A percentile compares a stretch with the other conserved stretches of the same genome.
These are phyloP conservation scores for Carex pumila DNA, from an alignment of 176 grass and related monocot species.

Conservation along the genomic window DNA sequence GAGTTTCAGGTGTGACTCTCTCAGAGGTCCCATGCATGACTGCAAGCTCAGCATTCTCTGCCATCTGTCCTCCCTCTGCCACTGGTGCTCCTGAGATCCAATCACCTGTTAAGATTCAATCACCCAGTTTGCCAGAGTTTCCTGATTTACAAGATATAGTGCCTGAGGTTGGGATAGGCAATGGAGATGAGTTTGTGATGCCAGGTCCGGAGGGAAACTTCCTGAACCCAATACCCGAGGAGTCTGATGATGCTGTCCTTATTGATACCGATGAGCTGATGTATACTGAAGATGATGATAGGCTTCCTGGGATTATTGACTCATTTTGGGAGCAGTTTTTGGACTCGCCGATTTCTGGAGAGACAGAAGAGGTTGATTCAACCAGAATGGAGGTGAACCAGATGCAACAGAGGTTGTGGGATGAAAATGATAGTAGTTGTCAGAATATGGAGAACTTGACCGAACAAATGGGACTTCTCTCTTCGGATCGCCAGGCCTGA, in stretches of 20 bases:
- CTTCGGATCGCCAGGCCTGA: conserved; percentile 45
- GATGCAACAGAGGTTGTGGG: conserved; percentile 31
- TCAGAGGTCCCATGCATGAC: conserved; percentile 51
- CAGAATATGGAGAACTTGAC: conserved; percentile 67
- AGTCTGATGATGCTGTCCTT: conserved; percentile 40
- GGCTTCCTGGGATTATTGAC: conserved; percentile 81
- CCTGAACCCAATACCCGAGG: conserved; percentile 30
- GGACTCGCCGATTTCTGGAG: conserved; percentile 33
- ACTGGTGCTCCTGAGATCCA: conserved; percentile 38
- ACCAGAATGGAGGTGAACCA: conserved; percentile 18
- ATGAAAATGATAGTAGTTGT: conserved; percentile 35
- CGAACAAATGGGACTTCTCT: conserved; percentile 87
- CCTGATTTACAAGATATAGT: conserved; percentile 54
- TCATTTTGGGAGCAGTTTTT: conserved; percentile 96
- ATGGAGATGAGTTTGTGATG: conserved; percentile 38
- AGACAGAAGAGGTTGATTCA: conserved; percentile 67
- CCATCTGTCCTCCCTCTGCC: conserved; percentile 38
- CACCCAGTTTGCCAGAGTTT: conserved; percentile 36
- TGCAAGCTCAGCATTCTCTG: conserved; percentile 53
- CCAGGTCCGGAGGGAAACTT: conserved; percentile 53
- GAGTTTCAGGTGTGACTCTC: conserved; percentile 72
- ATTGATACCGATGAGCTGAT: conserved; percentile 65
- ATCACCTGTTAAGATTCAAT: conserved; percentile 27
- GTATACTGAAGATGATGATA: conserved; percentile 39
- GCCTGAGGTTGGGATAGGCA: conserved; percentile 27